phyloP scores from a whole-genome alignment of 768 basidiomycete species.

The Mycena maculata region DNA sequence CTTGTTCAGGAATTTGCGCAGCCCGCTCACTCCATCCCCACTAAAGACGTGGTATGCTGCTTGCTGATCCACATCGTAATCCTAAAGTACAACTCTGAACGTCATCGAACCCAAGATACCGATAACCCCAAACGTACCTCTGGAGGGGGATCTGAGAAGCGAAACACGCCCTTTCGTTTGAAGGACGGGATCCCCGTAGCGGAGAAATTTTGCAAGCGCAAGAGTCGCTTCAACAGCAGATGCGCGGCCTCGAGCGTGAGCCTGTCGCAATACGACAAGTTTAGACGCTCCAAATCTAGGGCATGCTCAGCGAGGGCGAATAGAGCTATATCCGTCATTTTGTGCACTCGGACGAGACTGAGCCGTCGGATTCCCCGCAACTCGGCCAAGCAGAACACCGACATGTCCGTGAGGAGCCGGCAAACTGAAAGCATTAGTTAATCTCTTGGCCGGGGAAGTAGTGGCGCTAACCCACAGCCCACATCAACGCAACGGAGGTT shows the following conservation, averaged over 20 bases:
- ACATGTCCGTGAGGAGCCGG: conserved; percentile 84
- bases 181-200: conserved; percentile 85
- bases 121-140: conserved; percentile 54
- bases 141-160: conserved; percentile 83
- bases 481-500: conserved; percentile 87
- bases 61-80: conserved; percentile 72
- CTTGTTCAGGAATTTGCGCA: conserved; percentile 80
- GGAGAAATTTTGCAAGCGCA: conserved; percentile 76
- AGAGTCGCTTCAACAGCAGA: conserved; percentile 69
- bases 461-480: conserved; percentile 71
- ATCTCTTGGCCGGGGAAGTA: conserved; percentile 17
- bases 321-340: conserved; percentile 86
- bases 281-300: conserved; percentile 77
- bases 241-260: conserved; percentile 83
- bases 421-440: conserved; percentile 65
- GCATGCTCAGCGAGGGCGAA: conserved; percentile 82
- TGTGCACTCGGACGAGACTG: conserved; percentile 82
- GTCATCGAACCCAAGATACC: conserved; percentile 19
- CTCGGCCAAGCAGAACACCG: conserved; percentile 81
- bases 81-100: conserved; percentile 52
- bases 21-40: conserved; percentile 68
- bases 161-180: conserved; percentile 72
- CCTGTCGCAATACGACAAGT: conserved; percentile 88
- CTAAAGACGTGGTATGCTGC: conserved; percentile 85
- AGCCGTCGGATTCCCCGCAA: conserved; percentile 79